Base-by-base conservation (phyloP, 148 eudicot genomes). In the Vaccinium myrtillus region DNA sequence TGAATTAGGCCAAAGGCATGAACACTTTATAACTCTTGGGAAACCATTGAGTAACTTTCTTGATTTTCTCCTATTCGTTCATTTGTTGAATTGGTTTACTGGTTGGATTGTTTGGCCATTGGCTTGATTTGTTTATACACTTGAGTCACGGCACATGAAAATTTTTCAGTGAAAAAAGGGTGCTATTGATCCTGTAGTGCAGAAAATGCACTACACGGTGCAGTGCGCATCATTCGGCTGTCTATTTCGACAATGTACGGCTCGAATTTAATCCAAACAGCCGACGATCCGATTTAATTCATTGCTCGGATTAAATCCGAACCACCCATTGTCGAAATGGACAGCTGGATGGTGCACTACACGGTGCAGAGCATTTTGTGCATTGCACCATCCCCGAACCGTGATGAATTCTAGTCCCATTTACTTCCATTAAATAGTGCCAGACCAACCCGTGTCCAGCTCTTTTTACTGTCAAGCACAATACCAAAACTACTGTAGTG, bases 1-100 rank as follows among this genome's bases (percentile, higher is more conserved):
- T 79, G 67, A 79, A 79, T 79, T 56, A 16, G 81, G 69, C 48
- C 43, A 3, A 51, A 79, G 65, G 67, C 81, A 79, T 79, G 25
- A 46, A 75, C 8, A 7, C 2, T 4, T 50, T 77, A 23, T 4
- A 51, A 1, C 25, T 77, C 32, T 49, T 77, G 23, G 13, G 6
- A 23, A 10, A n/a, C 18, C 43, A 23, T 50, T 51, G 49, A 78
- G 14, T 6, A 14, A 27, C 23, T 55, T 55, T 8, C 49, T 23
- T 27, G 74, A 69, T 30, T 55, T 27, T 79, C 81, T 55, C 49
- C 69, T 79, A 2, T 79, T 39, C 6, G 56, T 78, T 78, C 61
- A 78, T 78, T 77, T 78, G 46, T 78, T 53, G 36, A 7, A 77
- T 78, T 78, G 6, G 59, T 5, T 77, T 15, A 51, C 21, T 13